Evolutionary conservation across 305 asterid genomes (phyloP), one percentile per base, ranked within the genome.

Genomic region (Rubia peregrina): DNA sequence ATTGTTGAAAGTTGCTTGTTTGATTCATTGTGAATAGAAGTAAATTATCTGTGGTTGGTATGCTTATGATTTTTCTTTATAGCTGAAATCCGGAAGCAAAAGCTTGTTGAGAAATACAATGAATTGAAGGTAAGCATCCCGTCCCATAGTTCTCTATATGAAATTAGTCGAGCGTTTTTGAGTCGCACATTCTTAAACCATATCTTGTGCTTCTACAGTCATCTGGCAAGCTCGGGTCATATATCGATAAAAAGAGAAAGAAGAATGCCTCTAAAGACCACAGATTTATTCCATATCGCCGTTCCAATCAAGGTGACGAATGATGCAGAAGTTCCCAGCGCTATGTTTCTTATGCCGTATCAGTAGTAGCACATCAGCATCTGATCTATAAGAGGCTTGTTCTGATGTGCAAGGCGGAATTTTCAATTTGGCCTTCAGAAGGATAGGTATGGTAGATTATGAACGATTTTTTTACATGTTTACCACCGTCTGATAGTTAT

Each of bases 191-290:
- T 11, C 44, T 16, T 17, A 33, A 42, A 41, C 7, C 30, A 51
- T 44, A 7, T 17, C n/a, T 65, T 72, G 46, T 77, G 75, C 43
- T 66, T 63, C 62, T 70, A 73, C 83, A 91, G 96, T 92, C 76
- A 24, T 75, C 91, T 61, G 97, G 97, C 46, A 91, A 91, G 85
- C 84, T 91, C 2, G 96, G 89, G 74, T 69, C 98, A 1, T 95
- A 80, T 72, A 86, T 91, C 0, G 96, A 91, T 87, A 95, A 87
- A 75, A 90, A 76, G 88, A 84, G 98, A 59, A 84, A 79, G 86
- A 95, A 84, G 77, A 95, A 94, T 72, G 95, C 97, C 68, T 77
- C 95, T 2, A 91, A 95, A 85, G 98, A 95, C 79, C 98, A 87
- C 79, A 80, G 92, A 71, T 91, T 70, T 73, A 77, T 94, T 76